These are phyloP conservation scores for Penicillium soppii DNA, from an alignment of 495 filamentous ascomycete genomes.

Conservation along the genomic window DNA sequence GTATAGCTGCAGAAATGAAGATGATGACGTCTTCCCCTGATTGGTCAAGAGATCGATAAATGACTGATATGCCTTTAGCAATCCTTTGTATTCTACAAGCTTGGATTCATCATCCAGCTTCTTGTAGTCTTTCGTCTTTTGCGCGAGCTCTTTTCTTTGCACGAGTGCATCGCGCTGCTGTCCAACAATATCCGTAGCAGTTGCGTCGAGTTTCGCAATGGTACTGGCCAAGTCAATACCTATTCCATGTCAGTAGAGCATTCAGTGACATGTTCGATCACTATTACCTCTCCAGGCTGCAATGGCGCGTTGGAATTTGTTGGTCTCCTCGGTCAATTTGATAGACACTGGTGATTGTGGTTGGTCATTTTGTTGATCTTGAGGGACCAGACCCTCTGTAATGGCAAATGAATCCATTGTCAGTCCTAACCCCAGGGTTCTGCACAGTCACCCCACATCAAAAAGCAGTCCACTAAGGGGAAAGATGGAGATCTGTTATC, in stretches of 20 bases:
- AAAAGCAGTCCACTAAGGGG: constrained; percentile 16
- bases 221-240: constrained; percentile 86
- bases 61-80: constrained; percentile 94
- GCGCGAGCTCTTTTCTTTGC: constrained; percentile 92
- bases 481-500: constrained; percentile 14
- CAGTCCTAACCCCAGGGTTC: constrained; percentile 14
- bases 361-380: constrained; percentile 31
- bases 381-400: constrained; percentile 42
- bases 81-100: constrained; percentile 78
- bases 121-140: constrained; percentile 97
- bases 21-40: constrained; percentile 87
- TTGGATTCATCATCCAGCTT: constrained; percentile 93
- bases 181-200: constrained; percentile 87
- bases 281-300: constrained; percentile 88
- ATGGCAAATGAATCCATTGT: constrained; percentile 48
- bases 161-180: constrained; percentile 90
- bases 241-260: constrained; percentile 34
- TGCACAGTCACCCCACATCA: constrained; percentile 30
- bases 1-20: constrained; percentile 88
- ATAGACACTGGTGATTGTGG: constrained; percentile 17
- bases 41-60: constrained; percentile 96
- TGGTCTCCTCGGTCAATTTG: constrained; percentile 58
- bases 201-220: constrained; percentile 83
- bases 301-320: constrained; percentile 94
- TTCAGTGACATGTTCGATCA: constrained; percentile 3